These are phyloP conservation scores for Toxicodendron radicans DNA, from an alignment of 345 rosid species.

Conservation along the genomic window DNA sequence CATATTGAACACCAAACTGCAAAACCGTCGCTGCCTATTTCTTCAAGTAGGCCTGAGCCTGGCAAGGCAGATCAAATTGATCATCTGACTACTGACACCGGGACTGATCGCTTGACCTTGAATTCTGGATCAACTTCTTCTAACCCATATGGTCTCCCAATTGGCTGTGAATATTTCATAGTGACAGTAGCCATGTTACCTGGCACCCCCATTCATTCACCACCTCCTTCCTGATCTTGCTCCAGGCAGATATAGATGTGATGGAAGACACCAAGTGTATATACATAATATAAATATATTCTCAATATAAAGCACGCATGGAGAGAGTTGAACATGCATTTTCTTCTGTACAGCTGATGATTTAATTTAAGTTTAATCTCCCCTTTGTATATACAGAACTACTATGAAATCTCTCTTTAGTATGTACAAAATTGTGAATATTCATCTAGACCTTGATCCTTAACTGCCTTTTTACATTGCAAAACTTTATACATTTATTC, in stretches of 20 bases:
- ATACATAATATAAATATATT: conserved; percentile 22
- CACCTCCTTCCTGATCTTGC: conserved; percentile 89
- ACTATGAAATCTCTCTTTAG: conserved; percentile 8
- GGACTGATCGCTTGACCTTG: conserved; percentile 52
- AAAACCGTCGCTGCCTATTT: conserved; percentile 44
- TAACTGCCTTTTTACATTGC: neutral
- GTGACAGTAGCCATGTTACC: conserved; percentile 99
- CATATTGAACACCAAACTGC: conserved; percentile 84
- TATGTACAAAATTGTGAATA: conserved; percentile 22
- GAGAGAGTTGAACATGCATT: conserved; percentile 31
- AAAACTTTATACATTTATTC: neutral
- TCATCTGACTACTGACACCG: conserved; percentile 47
- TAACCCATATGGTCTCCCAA: conserved; percentile 79
- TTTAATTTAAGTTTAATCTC: conserved; percentile 37
- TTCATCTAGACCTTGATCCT: neutral
- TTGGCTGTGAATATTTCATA: conserved; percentile 86
- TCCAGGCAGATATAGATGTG: conserved; percentile 63
- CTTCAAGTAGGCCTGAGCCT: conserved; percentile 42
- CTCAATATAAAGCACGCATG: conserved; percentile 13
- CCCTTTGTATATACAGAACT: conserved; percentile 32
- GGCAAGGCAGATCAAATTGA: conserved; percentile 40
- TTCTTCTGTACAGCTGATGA: conserved; percentile 47
- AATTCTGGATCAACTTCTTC: conserved; percentile 45
- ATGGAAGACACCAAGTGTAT: conserved; percentile 63
- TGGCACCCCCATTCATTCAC: conserved; percentile 66